Evolutionary conservation across 345 rosid species (phyloP), one percentile per base, ranked within the genome.

Genomic region (Geranium brycei): DNA sequence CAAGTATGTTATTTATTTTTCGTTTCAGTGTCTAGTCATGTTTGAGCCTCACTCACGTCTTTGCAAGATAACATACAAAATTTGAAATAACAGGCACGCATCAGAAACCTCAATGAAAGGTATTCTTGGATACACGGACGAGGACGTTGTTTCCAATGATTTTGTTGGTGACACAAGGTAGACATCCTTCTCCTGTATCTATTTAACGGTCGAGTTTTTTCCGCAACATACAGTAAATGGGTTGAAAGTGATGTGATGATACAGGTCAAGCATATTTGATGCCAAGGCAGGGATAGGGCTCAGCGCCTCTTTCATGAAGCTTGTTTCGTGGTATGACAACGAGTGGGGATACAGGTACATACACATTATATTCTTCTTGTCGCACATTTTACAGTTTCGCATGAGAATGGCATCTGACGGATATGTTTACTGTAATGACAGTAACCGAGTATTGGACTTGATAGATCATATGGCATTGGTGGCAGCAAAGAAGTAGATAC

Each of bases 321-420:
- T 95, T 40, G 88, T 95, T 60, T 70, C 96, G 1, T 95, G 99
- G 99, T 95, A 95, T 11, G 99, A 91, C 76, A 95, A 95, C 2
- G 99, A 95, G 68, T 95, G 99, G 99, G 99, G 99, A 64, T 95
- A 95, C 87, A 95, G 97, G 99, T 93, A 23, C 28, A 23, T 23
- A 23, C 28, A 85, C 31, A 41, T 65, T 65, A 8, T 38, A 47
- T 32, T 28, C 30, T 12, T 17, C 31, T 11, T 3, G 28, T 8
- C 53, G 15, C 14, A 47, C 53, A 47, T 47, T 47, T 47, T 13
- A 47, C 14, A 3, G 53, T 11, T 6, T 47, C 4, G 41, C 10
- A 35, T 47, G 13, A 47, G 7, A 11, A 47, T 13, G 15, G 53
- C 11, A 47, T 6, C 14, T 47, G 3, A 47, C 53, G 0, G 15